phyloP scores from a whole-genome alignment of 192 early-diverging fungal genomes.

The Paraglomus brasilianum region DNA sequence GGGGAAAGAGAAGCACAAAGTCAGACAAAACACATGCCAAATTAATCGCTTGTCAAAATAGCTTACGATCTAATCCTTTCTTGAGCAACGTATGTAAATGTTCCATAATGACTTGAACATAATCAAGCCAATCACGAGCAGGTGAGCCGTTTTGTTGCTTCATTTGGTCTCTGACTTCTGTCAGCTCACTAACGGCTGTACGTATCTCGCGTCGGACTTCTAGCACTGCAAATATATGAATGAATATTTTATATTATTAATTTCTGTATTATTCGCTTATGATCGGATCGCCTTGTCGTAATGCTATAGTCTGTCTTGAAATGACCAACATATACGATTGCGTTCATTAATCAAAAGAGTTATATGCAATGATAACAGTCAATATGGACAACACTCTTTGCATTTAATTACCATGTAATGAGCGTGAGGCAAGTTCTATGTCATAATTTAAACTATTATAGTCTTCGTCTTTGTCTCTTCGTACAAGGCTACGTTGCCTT shows the following conservation, averaged over 20 bases:
- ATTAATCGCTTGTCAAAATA: background rate
- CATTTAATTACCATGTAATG: slow-evolving; percentile 14
- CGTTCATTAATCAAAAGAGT: too few species aligned
- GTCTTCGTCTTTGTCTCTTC: slow-evolving; percentile 1
- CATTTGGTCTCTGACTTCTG: slow-evolving; percentile 19
- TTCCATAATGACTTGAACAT: slow-evolving; percentile 28
- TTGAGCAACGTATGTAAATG: slow-evolving; percentile 12
- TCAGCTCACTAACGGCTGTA: slow-evolving; percentile 4
- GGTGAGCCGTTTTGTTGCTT: background rate
- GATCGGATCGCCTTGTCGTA: too few species aligned
- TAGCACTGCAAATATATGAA: slow-evolving; percentile 3
- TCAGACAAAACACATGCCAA: background rate
- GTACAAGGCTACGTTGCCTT: slow-evolving; percentile 6
- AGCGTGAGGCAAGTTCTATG: slow-evolving; percentile 16
- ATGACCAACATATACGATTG: too few species aligned
- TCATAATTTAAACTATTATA: slow-evolving; percentile 2
- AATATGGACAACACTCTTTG: background rate
- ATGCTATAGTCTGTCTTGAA: too few species aligned
- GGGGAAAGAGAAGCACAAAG: background rate
- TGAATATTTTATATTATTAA: too few species aligned
- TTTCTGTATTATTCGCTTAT: too few species aligned
- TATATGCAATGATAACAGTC: too few species aligned
- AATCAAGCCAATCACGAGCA: slow-evolving; percentile 21
- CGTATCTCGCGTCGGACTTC: slow-evolving; percentile 26
- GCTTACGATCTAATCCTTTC: slow-evolving; percentile 26